Percentiles rank a stretch among this genome's conserved stretches.
Conservation (phyloP, 2,329 filamentous ascomycete genomes). For the Microsporum ferrugineum region DNA sequence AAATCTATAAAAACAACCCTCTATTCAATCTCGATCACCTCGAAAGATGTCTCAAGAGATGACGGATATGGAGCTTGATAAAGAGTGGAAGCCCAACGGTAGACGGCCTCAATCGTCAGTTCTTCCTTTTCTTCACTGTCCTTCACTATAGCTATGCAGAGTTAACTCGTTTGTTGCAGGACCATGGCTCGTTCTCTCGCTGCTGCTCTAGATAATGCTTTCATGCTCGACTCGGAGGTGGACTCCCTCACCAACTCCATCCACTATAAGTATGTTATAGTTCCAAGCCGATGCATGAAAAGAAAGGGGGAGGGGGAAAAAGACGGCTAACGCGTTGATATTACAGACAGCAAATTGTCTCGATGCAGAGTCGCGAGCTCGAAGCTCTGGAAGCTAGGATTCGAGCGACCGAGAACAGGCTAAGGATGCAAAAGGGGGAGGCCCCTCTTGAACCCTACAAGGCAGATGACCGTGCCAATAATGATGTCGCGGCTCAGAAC, state of each 20-base stretch:
- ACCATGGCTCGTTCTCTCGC: constrained; percentile 83
- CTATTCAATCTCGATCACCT: neutral
- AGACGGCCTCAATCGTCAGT: constrained; percentile 62
- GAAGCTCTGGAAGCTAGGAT: constrained; percentile 75
- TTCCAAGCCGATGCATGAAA: neutral
- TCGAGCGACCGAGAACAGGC: constrained; percentile 70
- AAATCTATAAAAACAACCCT: neutral
- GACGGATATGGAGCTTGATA: constrained; percentile 46
- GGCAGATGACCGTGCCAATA: neutral
- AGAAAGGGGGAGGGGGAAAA: neutral
- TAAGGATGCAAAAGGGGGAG: constrained; percentile 37
- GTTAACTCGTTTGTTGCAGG: constrained; percentile 36
- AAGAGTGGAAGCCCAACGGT: constrained; percentile 68
- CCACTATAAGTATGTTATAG: constrained; percentile 59
- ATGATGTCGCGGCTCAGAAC: neutral
- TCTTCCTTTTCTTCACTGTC: constrained; percentile 8
- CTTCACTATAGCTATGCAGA: constrained; percentile 4
- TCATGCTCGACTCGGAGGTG: constrained; percentile 71
- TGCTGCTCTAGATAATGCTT: constrained; percentile 73
- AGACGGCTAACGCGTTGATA: neutral
- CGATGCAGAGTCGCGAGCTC: constrained; percentile 63
- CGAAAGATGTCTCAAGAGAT: neutral
- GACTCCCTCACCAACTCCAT: constrained; percentile 63
- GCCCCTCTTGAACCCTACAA: neutral
- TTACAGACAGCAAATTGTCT: constrained; percentile 65